Percentiles rank a stretch among this genome's conserved stretches.
Evolutionary conservation across 1,284 basidiomycete genomes (phyloP).

Genomic region (Malassezia furfur): DNA sequence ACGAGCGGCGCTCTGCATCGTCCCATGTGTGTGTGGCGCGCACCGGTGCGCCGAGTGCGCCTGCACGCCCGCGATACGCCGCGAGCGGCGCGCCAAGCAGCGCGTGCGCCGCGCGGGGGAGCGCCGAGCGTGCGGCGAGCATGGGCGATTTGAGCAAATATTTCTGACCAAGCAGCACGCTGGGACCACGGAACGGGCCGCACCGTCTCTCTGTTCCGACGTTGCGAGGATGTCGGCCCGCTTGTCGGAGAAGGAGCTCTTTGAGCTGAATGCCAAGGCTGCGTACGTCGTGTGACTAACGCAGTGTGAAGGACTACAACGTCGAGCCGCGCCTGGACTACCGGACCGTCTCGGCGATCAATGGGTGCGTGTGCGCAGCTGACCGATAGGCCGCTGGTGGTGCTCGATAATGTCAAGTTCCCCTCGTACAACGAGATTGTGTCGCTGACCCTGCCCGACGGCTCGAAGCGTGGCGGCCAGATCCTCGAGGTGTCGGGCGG

Average conservation of each 20-base stretch:
- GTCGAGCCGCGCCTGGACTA: constrained; percentile 84
- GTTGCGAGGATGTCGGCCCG: constrained; percentile 39
- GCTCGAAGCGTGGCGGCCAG: constrained; percentile 86
- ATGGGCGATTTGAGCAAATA: constrained; percentile 7
- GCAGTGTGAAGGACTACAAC: constrained; percentile 51
- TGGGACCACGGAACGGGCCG: constrained; percentile 16
- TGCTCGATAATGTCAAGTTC: constrained; percentile 98
- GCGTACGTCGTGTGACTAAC: constrained; percentile 50
- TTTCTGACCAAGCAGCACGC: constrained; percentile 15
- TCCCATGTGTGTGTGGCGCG: neutral
- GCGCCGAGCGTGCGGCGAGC: neutral
- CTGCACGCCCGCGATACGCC: neutral
- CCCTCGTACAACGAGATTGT: constrained; percentile 99
- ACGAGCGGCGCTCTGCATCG: neutral
- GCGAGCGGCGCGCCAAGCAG: neutral
- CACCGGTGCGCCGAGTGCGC: neutral
- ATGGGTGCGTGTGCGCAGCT: constrained; percentile 60
- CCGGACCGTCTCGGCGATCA: constrained; percentile 88
- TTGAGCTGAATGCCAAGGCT: constrained; percentile 73
- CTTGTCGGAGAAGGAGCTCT: constrained; percentile 61
- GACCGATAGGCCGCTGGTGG: constrained; percentile 58
- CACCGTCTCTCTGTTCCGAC: neutral
- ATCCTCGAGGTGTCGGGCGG: constrained; percentile 96
- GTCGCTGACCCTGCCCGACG: constrained; percentile 87
- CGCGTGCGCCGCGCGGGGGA: neutral